phyloP scores from a whole-genome alignment of 352 stramenopile species.

The Proteromonas lacertae region DNA sequence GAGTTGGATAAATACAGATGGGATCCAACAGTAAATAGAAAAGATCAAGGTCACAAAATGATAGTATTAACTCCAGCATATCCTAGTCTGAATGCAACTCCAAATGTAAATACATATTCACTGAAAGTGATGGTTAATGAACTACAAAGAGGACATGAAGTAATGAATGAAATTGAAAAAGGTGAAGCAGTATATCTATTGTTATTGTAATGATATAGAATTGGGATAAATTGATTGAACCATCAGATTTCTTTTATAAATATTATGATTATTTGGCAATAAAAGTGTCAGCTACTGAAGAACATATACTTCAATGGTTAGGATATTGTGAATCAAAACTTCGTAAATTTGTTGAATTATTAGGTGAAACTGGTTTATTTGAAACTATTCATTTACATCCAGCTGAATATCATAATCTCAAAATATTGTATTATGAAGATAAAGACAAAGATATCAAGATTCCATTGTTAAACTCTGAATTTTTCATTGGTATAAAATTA shows the following conservation, averaged over 20 bases:
- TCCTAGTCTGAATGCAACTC: conserved; percentile 84
- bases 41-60: conserved; percentile 67
- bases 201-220: neutral
- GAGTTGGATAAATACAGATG: conserved; percentile 10
- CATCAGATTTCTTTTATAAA: conserved; percentile 1
- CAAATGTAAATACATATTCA: conserved; percentile 53
- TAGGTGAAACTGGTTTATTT: too few species aligned
- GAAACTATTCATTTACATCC: too few species aligned
- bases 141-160: neutral
- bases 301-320: too few species aligned
- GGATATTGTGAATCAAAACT: too few species aligned
- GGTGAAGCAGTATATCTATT: neutral
- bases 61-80: conserved; percentile 94
- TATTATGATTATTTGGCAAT: neutral
- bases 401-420: too few species aligned
- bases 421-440: too few species aligned
- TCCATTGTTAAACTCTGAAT: too few species aligned
- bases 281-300: too few species aligned
- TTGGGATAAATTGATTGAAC: conserved; percentile 3
- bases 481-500: too few species aligned
- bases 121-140: neutral
- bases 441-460: too few species aligned
- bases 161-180: neutral
- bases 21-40: conserved; percentile 22
- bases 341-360: too few species aligned